phyloP scores from a whole-genome alignment of 2,329 filamentous ascomycete genomes.

The Pseudonectria buxi region DNA sequence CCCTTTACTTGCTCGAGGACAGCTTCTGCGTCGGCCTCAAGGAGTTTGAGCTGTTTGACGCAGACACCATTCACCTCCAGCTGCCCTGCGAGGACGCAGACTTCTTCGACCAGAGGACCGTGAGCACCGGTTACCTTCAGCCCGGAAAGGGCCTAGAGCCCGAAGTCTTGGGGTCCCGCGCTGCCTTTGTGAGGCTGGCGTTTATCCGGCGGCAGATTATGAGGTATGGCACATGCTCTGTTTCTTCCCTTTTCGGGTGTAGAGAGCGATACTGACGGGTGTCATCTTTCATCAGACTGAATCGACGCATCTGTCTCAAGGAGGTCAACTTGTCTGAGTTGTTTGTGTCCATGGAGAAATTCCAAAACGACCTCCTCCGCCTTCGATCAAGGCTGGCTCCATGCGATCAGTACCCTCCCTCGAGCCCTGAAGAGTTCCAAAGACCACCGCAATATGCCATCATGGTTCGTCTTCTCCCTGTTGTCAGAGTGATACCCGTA shows the following conservation, averaged over 20 bases:
- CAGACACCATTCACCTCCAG: slow-evolving; percentile 19
- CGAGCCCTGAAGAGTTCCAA: slow-evolving; percentile 11
- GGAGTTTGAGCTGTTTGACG: slow-evolving; percentile 21
- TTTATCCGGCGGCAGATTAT: slow-evolving; percentile 18
- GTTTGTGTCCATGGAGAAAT: slow-evolving; percentile 17
- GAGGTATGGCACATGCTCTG: slow-evolving; percentile 3
- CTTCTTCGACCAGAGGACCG: slow-evolving; percentile 13
- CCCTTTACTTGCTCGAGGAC: slow-evolving; percentile 19
- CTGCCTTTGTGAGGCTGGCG: slow-evolving; percentile 18
- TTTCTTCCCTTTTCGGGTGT: not conserved
- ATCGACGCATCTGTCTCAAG: slow-evolving; percentile 18
- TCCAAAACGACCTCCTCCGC: slow-evolving; percentile 21
- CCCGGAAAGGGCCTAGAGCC: slow-evolving; percentile 20
- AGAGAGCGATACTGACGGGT: not conserved
- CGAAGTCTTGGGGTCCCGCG: slow-evolving; percentile 14
- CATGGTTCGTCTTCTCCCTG: slow-evolving; percentile 8
- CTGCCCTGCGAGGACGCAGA: slow-evolving; percentile 19
- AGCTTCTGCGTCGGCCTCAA: slow-evolving; percentile 22
- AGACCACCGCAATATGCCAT: slow-evolving; percentile 15
- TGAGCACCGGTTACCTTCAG: slow-evolving; percentile 19
- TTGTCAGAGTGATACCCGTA: no score
- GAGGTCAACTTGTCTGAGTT: slow-evolving; percentile 18
- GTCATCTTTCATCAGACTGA: slow-evolving; percentile 5
- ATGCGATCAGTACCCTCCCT: slow-evolving; percentile 14
- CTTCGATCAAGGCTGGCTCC: slow-evolving; percentile 14